phyloP scores from a whole-genome alignment of 768 basidiomycete genomes.

The Dioszegia aurantiaca region DNA sequence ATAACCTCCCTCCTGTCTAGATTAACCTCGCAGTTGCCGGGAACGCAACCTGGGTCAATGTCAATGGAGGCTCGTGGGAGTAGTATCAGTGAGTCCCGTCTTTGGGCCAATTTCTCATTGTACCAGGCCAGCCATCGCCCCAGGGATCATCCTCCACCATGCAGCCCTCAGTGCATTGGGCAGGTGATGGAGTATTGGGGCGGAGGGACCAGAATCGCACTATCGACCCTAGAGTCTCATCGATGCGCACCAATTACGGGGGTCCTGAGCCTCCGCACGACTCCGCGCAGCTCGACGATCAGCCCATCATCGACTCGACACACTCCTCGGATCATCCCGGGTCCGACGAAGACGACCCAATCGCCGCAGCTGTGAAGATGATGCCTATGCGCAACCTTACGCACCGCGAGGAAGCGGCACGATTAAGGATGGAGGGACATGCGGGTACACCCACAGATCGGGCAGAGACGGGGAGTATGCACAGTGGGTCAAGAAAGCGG shows the following conservation, averaged over 20 bases:
- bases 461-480: not conserved
- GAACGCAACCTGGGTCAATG: not conserved
- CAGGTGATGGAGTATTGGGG: not conserved
- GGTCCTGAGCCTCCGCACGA: not conserved
- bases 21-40: not conserved
- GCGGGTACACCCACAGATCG: not conserved
- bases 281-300: not conserved
- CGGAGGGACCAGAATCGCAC: not conserved
- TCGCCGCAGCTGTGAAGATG: slow-evolving; percentile 10
- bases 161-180: not conserved
- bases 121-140: not conserved
- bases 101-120: not conserved
- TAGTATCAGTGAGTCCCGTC: not conserved
- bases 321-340: not conserved
- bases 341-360: slow-evolving; percentile 22
- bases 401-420: slow-evolving; percentile 14
- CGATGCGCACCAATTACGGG: not conserved
- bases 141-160: not conserved
- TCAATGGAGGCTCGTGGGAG: not conserved
- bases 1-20: slow-evolving; percentile 25
- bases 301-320: not conserved
- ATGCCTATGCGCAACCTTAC: slow-evolving; percentile 9
- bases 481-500: slow-evolving; percentile 1
- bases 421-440: slow-evolving; percentile 17
- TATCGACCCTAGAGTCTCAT: slow-evolving; percentile 1